Evolutionary conservation across 352 stramenopile genomes (phyloP), one percentile per base, ranked within the genome.

Genomic region (Pythium aphanidermatum): DNA sequence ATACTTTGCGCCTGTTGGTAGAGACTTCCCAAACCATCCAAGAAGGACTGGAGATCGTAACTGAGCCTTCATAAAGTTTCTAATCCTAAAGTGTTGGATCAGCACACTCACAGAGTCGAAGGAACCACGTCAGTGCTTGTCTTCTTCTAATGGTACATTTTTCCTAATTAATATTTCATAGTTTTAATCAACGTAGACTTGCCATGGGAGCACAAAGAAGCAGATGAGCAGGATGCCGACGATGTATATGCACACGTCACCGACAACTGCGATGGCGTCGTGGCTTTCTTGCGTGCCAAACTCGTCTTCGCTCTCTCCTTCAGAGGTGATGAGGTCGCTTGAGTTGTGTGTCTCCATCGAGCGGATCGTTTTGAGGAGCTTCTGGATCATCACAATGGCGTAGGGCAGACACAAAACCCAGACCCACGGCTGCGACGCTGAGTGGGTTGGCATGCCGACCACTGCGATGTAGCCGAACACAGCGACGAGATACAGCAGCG

Each of bases 321-420:
- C 46, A n/a, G 1, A 55, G 29, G 7, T 35, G 29, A 23, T 32
- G n/a, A 19, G 9, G n/a, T 29, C 16, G 5, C 29, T 5, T 10
- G 43, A 7, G 10, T 48, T 31, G 11, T 21, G 14, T 2, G 29
- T 25, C 36, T 55, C 36, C 47, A 55, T 55, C 5, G 47, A 14
- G 12, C 29, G 47, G 16, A 55, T 37, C 4, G 31, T 48, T 0
- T 6, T 42, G 29, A 55, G 21, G 2, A 55, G 21, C 47, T 55
- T 55, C 17, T 43, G 14, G 37, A 35, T 42, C 47, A 55, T 48
- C 5, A 55, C 8, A 5, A 24, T 20, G 3, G 38, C 42, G 38
- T 55, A 55, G n/a, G 47, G 47, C 9, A 55, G 35, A 19, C 47
- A 55, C 9, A 55, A n/a, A 19, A 39, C 13, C 37, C 47, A 55